Base-by-base conservation (phyloP, 257 asterid species). In the Gardenia jasminoides region DNA sequence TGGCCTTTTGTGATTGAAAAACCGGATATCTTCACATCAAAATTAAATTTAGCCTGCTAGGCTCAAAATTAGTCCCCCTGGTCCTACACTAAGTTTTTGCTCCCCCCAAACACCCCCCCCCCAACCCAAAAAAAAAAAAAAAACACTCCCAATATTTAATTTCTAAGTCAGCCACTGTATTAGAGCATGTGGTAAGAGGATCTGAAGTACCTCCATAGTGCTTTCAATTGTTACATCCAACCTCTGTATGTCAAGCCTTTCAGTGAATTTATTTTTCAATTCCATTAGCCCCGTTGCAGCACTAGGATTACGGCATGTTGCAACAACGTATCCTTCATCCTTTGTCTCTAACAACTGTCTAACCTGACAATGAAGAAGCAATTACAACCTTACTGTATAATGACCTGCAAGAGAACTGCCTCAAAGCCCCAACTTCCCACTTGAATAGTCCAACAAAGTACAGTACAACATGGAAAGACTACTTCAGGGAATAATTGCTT, bases 221-320 rank as follows among this genome's bases (percentile, higher is more conserved):
- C 91, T 89, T 83, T 95, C 98, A 28, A 81, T 50, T 12, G 97
- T 89, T 77, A 95, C 97, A 88, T 95, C 97, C 75, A 95, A 84
- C 70, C 48, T 86, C 83, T 83, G 96, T 83, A 95, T 83, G 85
- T 95, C 96, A 41, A 95, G 88, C 56, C 99, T 96, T 28, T 87
- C 88, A 3, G 86, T 74, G 72, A 95, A 93, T 85, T 82, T 90
- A 61, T 85, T 84, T 88, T 89, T 93, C 88, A 95, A 84, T 41
- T 89, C 92, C 83, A 83, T 80, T 72, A 93, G 95, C 85, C 87
- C 93, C 0, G 85, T 78, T 67, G 99, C 92, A 48, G 76, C 88
- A 54, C 76, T 84, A 78, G 99, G 98, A 81, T 86, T 87, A 56
- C 99, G 97, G 83, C 99, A 95, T 20, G 99, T 93, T 48, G 97